These are phyloP conservation scores for Neltuma alba DNA, from an alignment of 306 rosid species.

Conservation along the genomic window DNA sequence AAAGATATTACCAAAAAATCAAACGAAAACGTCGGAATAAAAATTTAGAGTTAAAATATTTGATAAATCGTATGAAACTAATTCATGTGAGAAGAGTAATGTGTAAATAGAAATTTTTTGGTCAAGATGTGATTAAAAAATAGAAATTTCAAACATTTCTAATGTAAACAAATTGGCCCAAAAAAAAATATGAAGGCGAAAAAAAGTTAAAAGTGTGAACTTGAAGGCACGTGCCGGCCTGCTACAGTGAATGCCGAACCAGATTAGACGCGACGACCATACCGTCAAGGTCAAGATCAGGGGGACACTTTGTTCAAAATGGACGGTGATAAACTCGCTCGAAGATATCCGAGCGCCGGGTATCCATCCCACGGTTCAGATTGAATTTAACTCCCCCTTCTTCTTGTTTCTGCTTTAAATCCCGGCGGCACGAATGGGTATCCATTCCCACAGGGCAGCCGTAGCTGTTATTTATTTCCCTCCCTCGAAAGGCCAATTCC, in stretches of 20 bases:
- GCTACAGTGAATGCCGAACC: slow-evolving; percentile 42
- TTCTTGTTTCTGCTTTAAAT: not conserved
- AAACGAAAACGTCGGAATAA: too few relatives aligned
- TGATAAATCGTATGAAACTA: too few relatives aligned
- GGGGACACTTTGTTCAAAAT: slow-evolving; percentile 13
- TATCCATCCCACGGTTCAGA: slow-evolving; percentile 43
- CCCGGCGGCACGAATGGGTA: not conserved
- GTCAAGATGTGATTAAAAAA: too few relatives aligned
- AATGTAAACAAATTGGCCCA: too few relatives aligned
- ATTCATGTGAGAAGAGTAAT: too few relatives aligned
- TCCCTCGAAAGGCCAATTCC: not conserved
- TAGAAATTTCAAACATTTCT: too few relatives aligned
- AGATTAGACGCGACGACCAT: slow-evolving; percentile 52
- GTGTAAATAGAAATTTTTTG: too few relatives aligned
- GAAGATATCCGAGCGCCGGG: not conserved
- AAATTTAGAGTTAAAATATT: too few relatives aligned
- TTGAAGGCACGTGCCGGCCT: slow-evolving; percentile 63
- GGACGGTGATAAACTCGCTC: slow-evolving; percentile 29
- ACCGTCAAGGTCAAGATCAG: slow-evolving; percentile 41
- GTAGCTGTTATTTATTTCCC: not conserved
- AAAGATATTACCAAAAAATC: too few relatives aligned
- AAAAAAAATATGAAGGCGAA: too few relatives aligned
- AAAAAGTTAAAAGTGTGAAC: too few relatives aligned
- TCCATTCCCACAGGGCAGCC: not conserved
- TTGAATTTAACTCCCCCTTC: slow-evolving; percentile 42